Evolutionary conservation across 2,329 filamentous ascomycete genomes (phyloP).

Genomic region (Aspergillus alliaceus): DNA sequence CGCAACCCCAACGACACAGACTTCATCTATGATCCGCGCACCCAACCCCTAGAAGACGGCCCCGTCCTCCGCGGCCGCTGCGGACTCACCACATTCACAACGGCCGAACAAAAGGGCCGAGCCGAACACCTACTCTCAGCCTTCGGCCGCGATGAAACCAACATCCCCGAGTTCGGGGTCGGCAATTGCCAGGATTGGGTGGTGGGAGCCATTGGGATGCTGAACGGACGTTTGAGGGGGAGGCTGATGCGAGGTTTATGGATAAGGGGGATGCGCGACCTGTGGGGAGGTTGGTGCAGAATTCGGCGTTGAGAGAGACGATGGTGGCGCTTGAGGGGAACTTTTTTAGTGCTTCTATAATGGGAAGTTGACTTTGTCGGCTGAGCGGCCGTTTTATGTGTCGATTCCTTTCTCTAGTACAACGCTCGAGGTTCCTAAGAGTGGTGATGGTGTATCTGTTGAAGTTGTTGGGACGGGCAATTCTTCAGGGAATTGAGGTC

Average conservation of each 20-base stretch:
- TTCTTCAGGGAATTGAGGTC: too few relatives aligned
- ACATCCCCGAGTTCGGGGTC: conserved; percentile 19
- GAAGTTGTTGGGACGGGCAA: neutral
- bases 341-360: neutral
- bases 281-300: conserved; percentile 13
- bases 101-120: conserved; percentile 2
- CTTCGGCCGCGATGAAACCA: conserved; percentile 12
- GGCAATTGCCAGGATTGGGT: conserved; percentile 20
- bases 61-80: conserved; percentile 21
- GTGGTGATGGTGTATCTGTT: neutral
- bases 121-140: conserved; percentile 1
- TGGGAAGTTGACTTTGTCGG: neutral
- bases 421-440: neutral
- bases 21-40: conserved; percentile 22
- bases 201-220: conserved; percentile 8
- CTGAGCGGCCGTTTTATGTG: conserved; percentile 16
- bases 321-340: conserved; percentile 14
- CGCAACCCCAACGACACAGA: conserved; percentile 16
- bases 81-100: conserved; percentile 14
- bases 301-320: conserved; percentile 6
- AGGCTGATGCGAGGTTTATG: conserved; percentile 18
- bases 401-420: conserved; percentile 19
- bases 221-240: conserved; percentile 9
- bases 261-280: conserved; percentile 3
- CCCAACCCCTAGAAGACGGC: conserved; percentile 18